Evolutionary conservation across 75 land plant genomes (phyloP), one percentile per base, ranked within the genome.

Genomic region (Pinus taeda): DNA sequence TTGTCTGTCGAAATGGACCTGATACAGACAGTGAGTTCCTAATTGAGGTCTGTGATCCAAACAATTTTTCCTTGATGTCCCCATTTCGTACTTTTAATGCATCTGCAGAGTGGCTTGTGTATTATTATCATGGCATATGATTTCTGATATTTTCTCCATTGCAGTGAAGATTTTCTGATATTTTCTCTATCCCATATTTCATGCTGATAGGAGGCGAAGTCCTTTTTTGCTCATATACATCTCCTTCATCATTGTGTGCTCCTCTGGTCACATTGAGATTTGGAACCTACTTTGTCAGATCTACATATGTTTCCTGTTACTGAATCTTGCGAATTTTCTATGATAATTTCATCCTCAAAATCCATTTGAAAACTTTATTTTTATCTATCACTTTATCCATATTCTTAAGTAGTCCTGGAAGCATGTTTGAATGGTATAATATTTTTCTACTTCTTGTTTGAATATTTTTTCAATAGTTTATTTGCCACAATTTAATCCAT

Each of bases 1-100:
- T 92, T 1, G 86, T 83, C 57, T 59, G 57, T 18, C 79, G 70
- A 21, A 80, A 79, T 37, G 86, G 89, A 26, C 76, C 83, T 18
- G 86, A 84, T 77, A 84, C 80, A 20, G 92, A 92, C 49, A 79
- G 60, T 75, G 80, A 80, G 17, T 90, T 92, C 71, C 61, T 85
- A 60, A 78, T 80, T 42, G 95, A 92, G 89, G 95, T 92, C 69
- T n/a, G 71, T 24, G 14, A 75, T 24, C 26, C 59, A 59, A 49
- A 73, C 57, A 24, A 36, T 60, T 75, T 30, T 18, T 45, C 18
- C 4, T 30, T 67, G 0, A 67, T 36, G 18, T 36, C 6, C 30
- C 20, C 20, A 0, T 14, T 4, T 67, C 4, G 17, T 67, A 36
- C 2, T 42, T 67, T 18, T 39, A n/a, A 67, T 15, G 18, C 20